Conservation (phyloP, 305 asterid genomes). For the Fraxinus baroniana region DNA sequence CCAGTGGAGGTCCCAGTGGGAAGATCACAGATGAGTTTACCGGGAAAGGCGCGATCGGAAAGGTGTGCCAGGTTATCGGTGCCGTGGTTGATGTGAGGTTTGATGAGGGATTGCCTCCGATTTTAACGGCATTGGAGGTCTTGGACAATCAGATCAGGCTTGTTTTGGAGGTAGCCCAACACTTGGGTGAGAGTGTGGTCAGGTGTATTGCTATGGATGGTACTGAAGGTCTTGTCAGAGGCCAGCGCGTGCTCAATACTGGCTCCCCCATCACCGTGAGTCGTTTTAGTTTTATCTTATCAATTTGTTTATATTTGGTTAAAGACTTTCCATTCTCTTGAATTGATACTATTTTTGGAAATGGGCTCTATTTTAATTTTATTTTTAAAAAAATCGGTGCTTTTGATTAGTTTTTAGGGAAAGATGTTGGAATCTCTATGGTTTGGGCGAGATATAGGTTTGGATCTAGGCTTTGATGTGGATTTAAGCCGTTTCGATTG, state of each 20-base stretch:
- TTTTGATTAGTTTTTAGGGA: not conserved
- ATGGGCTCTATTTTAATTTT: not conserved
- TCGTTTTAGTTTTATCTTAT: not conserved
- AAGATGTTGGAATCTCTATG: not conserved
- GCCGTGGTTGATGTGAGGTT: conserved; percentile 94
- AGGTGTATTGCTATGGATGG: conserved; percentile 99
- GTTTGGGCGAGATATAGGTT: not conserved
- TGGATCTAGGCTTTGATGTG: conserved; percentile 9
- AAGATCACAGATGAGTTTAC: conserved; percentile 80
- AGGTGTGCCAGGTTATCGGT: conserved; percentile 90
- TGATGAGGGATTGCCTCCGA: conserved; percentile 84
- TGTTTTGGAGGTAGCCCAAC: conserved; percentile 93
- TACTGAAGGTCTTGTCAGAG: conserved; percentile 94
- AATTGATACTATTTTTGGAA: not conserved
- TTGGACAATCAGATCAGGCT: conserved; percentile 89
- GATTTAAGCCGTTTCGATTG: not conserved
- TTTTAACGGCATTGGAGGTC: conserved; percentile 85
- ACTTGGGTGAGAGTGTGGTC: conserved; percentile 87
- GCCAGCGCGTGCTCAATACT: conserved; percentile 88
- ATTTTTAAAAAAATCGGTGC: not conserved
- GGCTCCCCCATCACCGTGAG: conserved; percentile 96
- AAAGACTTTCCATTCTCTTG: not conserved
- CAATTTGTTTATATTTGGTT: not conserved
- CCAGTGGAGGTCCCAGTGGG: conserved; percentile 39
- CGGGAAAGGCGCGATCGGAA: conserved; percentile 74